These are phyloP conservation scores for Cokeromyces recurvatus DNA, from an alignment of 371 early-diverging fungal genomes.

Conservation along the genomic window DNA sequence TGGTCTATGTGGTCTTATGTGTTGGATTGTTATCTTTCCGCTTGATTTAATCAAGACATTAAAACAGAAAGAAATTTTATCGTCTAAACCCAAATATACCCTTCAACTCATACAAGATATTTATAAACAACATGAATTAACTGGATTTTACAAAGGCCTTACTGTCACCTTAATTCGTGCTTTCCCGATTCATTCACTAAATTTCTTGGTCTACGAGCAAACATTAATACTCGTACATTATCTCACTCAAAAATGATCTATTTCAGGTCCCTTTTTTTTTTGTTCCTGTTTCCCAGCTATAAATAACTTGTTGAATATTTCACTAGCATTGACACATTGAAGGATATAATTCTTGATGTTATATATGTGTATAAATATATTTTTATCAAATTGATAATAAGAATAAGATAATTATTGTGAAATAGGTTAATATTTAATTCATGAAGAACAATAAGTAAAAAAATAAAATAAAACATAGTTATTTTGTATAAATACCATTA, in stretches of 20 bases:
- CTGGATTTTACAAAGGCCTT: conserved; percentile 72
- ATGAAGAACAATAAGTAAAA: too few relatives aligned
- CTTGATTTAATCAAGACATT: conserved; percentile 74
- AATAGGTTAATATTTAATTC: too few relatives aligned
- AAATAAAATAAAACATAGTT: too few relatives aligned
- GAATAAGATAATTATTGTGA: too few relatives aligned
- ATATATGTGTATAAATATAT: too few relatives aligned
- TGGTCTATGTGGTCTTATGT: conserved; percentile 75
- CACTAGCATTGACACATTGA: too few relatives aligned
- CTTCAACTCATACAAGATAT: conserved; percentile 56
- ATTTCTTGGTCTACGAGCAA: conserved; percentile 72
- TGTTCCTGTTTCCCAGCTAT: too few relatives aligned
- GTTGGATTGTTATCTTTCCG: conserved; percentile 81
- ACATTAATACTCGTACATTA: conserved; percentile 13
- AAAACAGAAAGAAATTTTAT: conserved; percentile 69
- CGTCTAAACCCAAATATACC: conserved; percentile 43
- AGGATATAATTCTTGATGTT: too few relatives aligned
- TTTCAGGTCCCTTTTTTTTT: too few relatives aligned
- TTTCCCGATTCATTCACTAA: conserved; percentile 74
- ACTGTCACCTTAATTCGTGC: conserved; percentile 74
- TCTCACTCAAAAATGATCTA: conserved; percentile 6
- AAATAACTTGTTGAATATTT: too few relatives aligned
- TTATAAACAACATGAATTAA: conserved; percentile 44
- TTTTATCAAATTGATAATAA: too few relatives aligned
- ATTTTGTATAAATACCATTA: too few relatives aligned